These are phyloP conservation scores for Bertia moriformis DNA, from an alignment of 2,329 filamentous ascomycete species.

Conservation along the genomic window DNA sequence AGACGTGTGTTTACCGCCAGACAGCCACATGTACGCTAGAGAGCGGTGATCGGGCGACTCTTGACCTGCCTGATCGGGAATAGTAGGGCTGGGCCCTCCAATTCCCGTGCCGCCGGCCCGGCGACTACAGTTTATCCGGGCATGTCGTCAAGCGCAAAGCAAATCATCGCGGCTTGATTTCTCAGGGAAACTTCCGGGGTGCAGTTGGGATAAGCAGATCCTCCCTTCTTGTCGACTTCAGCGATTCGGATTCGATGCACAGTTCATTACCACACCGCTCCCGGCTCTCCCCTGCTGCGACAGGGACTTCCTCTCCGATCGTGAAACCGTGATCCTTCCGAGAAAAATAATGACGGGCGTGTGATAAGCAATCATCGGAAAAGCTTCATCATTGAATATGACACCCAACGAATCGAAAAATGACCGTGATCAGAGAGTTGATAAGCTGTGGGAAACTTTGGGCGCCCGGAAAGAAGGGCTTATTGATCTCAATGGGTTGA, in stretches of 20 bases:
- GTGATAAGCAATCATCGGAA: not conserved
- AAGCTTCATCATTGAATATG: not conserved
- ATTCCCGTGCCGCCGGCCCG: not conserved
- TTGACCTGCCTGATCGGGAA: not conserved
- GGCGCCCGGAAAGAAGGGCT: constrained; percentile 43
- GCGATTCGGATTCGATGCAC: not conserved
- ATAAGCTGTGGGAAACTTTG: constrained; percentile 43
- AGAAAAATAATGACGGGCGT: not conserved
- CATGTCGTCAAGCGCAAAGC: not conserved
- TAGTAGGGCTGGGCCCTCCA: not conserved
- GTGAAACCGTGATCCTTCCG: not conserved
- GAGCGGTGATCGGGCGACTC: too few species aligned
- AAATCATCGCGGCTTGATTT: not conserved
- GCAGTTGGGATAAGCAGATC: not conserved
- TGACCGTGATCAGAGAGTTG: constrained; percentile 37
- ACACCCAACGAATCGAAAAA: not conserved
- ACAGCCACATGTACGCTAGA: too few species aligned
- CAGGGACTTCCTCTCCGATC: not conserved
- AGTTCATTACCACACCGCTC: not conserved
- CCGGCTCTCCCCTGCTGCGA: too few species aligned
- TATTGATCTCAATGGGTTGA: constrained; percentile 44
- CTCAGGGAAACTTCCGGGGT: not conserved
- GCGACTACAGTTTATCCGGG: not conserved
- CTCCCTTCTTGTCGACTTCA: not conserved
- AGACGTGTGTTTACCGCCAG: too few species aligned